phyloP scores from a whole-genome alignment of 257 asterid species.

The Agastache rugosa region DNA sequence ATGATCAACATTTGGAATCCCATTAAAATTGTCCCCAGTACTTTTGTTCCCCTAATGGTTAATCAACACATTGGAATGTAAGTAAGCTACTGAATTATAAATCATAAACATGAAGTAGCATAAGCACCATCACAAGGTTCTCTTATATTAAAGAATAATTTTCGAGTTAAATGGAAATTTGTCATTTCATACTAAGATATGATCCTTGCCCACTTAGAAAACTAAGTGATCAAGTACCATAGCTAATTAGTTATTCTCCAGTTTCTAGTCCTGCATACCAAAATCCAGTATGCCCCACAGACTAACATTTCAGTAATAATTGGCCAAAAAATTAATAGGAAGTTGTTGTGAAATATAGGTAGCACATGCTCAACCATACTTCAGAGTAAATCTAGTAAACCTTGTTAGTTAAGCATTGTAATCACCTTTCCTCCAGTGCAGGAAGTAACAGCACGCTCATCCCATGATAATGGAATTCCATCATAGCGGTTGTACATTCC shows the following conservation, averaged over 20 bases:
- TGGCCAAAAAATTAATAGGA: not conserved
- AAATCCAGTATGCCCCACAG: conserved; percentile 11
- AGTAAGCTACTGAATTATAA: conserved; percentile 20
- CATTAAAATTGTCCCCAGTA: conserved; percentile 89
- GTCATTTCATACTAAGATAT: conserved; percentile 2
- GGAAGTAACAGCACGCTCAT: conserved; percentile 85
- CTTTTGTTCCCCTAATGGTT: conserved; percentile 78
- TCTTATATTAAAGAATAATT: not conserved
- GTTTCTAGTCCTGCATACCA: not conserved
- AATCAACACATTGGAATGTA: conserved; percentile 25
- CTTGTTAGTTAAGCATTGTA: conserved; percentile 4
- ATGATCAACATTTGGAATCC: conserved; percentile 93
- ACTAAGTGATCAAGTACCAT: conserved; percentile 12
- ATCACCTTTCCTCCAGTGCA: conserved; percentile 95
- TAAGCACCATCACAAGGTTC: conserved; percentile 15
- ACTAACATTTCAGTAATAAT: not conserved
- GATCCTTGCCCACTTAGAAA: conserved; percentile 7
- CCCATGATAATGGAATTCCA: conserved; percentile 92
- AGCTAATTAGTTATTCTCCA: conserved; percentile 20
- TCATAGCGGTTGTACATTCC: conserved; percentile 94
- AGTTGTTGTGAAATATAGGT: not conserved
- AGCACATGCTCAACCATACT: conserved; percentile 9
- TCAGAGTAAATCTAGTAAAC: not conserved
- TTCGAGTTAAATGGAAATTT: conserved; percentile 23
- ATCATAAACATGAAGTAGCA: conserved; percentile 6